Conservation (phyloP, 2,329 filamentous ascomycete genomes). For the Fusarium sp. region DNA sequence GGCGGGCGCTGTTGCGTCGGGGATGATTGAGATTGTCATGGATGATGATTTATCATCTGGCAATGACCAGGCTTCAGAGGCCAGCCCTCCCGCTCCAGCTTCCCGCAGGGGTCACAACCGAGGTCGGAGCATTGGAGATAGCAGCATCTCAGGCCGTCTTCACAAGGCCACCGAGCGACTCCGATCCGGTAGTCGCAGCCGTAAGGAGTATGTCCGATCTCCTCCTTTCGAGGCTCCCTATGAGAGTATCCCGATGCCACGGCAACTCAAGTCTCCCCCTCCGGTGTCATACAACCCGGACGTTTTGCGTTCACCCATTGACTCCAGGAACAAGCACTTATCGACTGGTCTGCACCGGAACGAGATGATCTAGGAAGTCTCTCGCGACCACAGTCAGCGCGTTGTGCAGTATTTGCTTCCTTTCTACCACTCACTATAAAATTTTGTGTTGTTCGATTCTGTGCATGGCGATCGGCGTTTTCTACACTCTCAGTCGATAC, state of each 20-base stretch:
- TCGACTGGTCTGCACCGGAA: slow-evolving; percentile 66
- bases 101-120: slow-evolving; percentile 66
- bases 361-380: slow-evolving; percentile 65
- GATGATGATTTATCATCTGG: slow-evolving; percentile 64
- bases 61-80: slow-evolving; percentile 36
- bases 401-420: slow-evolving; percentile 23
- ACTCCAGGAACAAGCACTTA: slow-evolving; percentile 54
- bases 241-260: slow-evolving; percentile 56
- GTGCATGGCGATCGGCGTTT: slow-evolving; percentile 59
- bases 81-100: slow-evolving; percentile 49
- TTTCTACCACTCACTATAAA: slow-evolving; percentile 41
- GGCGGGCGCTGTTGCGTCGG: slow-evolving; percentile 63
- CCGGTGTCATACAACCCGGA: slow-evolving; percentile 57
- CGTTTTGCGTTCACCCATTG: slow-evolving; percentile 51
- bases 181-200: slow-evolving; percentile 69
- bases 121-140: slow-evolving; percentile 67
- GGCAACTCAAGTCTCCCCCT: slow-evolving; percentile 52
- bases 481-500: slow-evolving; percentile 40
- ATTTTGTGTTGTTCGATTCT: slow-evolving; percentile 41
- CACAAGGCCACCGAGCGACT: slow-evolving; percentile 71
- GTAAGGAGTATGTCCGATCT: slow-evolving; percentile 56
- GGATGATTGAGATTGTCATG: slow-evolving; percentile 75
- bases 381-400: slow-evolving; percentile 12
- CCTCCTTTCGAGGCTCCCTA: slow-evolving; percentile 54
- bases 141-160: slow-evolving; percentile 65